A percentile compares a stretch with the other conserved stretches of the same genome.
phyloP scores from a whole-genome alignment of 805 yeast genomes.

The Nakazawaea populi region DNA sequence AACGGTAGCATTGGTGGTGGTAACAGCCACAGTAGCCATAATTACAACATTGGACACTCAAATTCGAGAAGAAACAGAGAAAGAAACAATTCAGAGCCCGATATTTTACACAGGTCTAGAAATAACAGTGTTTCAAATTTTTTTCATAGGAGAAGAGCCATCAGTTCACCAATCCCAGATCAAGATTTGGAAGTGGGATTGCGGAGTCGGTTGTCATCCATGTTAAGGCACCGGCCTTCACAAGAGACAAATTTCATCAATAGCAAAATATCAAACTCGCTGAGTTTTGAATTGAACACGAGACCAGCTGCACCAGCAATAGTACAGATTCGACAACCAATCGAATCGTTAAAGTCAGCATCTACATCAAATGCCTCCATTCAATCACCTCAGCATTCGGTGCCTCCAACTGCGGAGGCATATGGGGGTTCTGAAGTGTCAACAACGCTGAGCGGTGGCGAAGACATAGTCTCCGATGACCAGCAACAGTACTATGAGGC shows the following conservation, averaged over 20 bases:
- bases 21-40: constrained; percentile 18
- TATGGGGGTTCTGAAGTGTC: not conserved
- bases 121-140: constrained; percentile 2
- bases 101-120: constrained; percentile 1
- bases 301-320: not conserved
- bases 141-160: constrained; percentile 6
- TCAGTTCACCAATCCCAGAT: constrained; percentile 7
- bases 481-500: not conserved
- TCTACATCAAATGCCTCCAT: not conserved
- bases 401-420: too few relatives aligned
- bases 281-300: not conserved
- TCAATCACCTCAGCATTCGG: too few relatives aligned
- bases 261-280: not conserved
- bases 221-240: not conserved
- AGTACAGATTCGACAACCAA: not conserved
- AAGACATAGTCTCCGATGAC: not conserved
- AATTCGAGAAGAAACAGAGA: not conserved
- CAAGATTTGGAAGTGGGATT: constrained; percentile 5
- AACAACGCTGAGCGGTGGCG: too few relatives aligned
- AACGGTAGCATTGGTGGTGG: not conserved
- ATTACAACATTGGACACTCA: not conserved
- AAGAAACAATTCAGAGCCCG: constrained; percentile 6
- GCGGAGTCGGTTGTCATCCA: constrained; percentile 1
- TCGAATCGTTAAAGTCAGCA: not conserved
- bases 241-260: not conserved